Conservation (phyloP, 192 early-diverging fungal species). For the Backusella morwellensis region DNA sequence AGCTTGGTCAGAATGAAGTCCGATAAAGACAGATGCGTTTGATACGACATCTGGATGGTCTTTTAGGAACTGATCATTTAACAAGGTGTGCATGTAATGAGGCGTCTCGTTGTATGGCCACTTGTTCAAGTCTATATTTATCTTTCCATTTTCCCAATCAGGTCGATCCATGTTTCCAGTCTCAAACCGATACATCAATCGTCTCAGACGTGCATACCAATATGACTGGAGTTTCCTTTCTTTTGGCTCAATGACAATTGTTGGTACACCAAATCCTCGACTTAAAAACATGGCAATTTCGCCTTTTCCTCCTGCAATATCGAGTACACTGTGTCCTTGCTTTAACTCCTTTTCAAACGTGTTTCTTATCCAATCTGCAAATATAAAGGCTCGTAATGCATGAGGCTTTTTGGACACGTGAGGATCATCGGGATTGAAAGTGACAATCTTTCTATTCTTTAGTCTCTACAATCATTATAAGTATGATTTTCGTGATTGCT, state of each 20-base stretch:
- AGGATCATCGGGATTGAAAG: slow-evolving; percentile 42
- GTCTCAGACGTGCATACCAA: slow-evolving; percentile 31
- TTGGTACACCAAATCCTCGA: slow-evolving; percentile 40
- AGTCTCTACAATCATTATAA: slow-evolving; percentile 20
- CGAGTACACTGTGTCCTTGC: slow-evolving; percentile 29
- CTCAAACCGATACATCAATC: slow-evolving; percentile 22
- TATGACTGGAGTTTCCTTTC: slow-evolving; percentile 39
- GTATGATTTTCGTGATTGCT: neutral
- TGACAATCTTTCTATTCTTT: slow-evolving; percentile 35
- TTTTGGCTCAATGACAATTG: slow-evolving; percentile 50
- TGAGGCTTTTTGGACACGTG: slow-evolving; percentile 50
- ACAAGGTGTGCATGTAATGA: slow-evolving; percentile 16
- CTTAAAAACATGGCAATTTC: slow-evolving; percentile 47
- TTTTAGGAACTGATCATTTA: slow-evolving; percentile 38
- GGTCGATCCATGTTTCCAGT: slow-evolving; percentile 10
- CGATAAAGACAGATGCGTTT: slow-evolving; percentile 44
- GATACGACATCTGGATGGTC: slow-evolving; percentile 25
- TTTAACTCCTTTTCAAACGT: slow-evolving; percentile 33
- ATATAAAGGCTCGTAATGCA: slow-evolving; percentile 44
- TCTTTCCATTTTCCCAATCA: slow-evolving; percentile 20
- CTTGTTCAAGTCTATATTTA: neutral
- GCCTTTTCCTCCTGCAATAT: slow-evolving; percentile 59
- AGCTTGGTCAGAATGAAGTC: slow-evolving; percentile 58
- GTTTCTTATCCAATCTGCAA: slow-evolving; percentile 51
- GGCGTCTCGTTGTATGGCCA: slow-evolving; percentile 22